phyloP scores from a whole-genome alignment of 176 grass and related monocot species.

The Thalia dealbata region DNA sequence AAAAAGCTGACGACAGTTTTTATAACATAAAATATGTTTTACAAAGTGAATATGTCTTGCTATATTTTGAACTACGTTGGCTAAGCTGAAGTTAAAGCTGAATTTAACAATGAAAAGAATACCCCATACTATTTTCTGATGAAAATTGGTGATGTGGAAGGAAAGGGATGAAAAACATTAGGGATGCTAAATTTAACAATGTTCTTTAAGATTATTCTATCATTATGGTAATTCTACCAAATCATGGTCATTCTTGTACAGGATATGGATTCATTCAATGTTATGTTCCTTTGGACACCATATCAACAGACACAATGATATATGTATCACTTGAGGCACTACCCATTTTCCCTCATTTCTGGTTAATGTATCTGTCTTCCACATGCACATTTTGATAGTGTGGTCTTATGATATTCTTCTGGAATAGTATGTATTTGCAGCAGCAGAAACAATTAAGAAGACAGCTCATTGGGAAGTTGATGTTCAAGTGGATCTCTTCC shows the following conservation, averaged over 20 bases:
- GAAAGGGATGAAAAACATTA: neutral
- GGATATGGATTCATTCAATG: too few species aligned
- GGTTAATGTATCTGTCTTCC: neutral
- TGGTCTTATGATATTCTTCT: slow-evolving; percentile 33
- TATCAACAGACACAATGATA: neutral
- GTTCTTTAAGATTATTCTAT: neutral
- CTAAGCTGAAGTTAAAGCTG: neutral
- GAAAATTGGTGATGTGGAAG: neutral
- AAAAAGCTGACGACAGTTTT: neutral
- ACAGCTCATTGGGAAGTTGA: slow-evolving; percentile 94
- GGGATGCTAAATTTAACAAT: neutral
- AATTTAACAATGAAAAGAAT: neutral
- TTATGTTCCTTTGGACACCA: neutral
- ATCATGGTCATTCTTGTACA: too few species aligned
- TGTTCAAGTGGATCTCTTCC: slow-evolving; percentile 93
- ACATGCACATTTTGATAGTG: neutral
- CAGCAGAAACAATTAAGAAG: slow-evolving; percentile 88
- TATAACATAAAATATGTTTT: too few species aligned
- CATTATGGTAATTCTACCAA: too few species aligned
- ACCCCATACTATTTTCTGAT: neutral
- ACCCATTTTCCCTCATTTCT: neutral
- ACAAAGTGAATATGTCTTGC: neutral
- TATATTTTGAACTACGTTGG: neutral
- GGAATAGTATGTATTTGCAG: slow-evolving; percentile 92
- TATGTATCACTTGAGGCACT: neutral